Evolutionary conservation across 306 rosid genomes (phyloP), one percentile per base, ranked within the genome.

Genomic region (Dryas octopetala): DNA sequence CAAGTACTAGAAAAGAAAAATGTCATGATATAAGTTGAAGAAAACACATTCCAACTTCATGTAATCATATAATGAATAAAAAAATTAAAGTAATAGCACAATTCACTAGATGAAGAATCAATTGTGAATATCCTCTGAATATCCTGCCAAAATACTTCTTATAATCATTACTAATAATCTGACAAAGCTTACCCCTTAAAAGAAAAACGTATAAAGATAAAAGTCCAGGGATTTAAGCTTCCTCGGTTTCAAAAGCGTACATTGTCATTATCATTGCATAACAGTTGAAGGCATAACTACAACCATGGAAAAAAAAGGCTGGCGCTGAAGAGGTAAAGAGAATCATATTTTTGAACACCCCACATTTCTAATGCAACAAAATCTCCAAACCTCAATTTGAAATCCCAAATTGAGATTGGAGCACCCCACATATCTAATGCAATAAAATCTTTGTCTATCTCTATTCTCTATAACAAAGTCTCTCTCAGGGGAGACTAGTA

Each of bases 1-100:
- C 49, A 69, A 16, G 47, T 32, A 48, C 52, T 40, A 79, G 45
- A 43, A 66, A 1, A 13, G 3, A 11, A 32, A 48, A 53, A 55
- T 32, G 48, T 17, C 14, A n/a, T 59, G 55, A 66, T 57, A 81
- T n/a, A 45, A 70, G 64, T 61, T 44, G 48, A 65, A 60, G 66
- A 65, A 4, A 51, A 15, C 28, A 74, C 51, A 63, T 28, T 28
- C 41, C 17, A 40, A 68, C 28, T 68, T 14, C 32, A 50, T 7
- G 28, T 8, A 49, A 19, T 68, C 47, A 40, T 15, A 10, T 32
- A 51, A 69, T 38, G 5, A 51, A 40, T 15, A 40, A 2, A 14
- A 6, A 7, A 28, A 49, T 3, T 40, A 26, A 15, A 9, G 40
- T 9, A 45, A 44, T 19, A 66, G n/a, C 41, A 17, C 4, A 9